Base-by-base conservation (phyloP, 176 grass and related monocot species). In the Pontederia crassipes region DNA sequence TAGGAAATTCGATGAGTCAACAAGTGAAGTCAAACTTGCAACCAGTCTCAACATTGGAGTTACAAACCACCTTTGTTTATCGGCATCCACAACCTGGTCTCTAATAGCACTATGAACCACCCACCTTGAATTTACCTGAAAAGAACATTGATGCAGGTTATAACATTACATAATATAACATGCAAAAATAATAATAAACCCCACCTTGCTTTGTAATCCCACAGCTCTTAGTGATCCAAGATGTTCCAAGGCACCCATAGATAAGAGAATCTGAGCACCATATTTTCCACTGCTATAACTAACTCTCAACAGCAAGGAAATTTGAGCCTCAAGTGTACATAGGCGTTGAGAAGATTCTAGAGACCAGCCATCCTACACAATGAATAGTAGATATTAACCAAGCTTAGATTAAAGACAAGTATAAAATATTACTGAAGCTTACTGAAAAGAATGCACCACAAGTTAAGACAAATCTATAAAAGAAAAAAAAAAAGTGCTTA, bases 291-390 rank as follows among this genome's bases (percentile, higher is more conserved):
- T 90, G 47, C 80, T 85, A 70, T 91, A 70, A 70, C 87, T 85
- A 59, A 97, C 77, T 97, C 86, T 91, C 53, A 97, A 58, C 56
- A 97, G 71, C 58, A 97, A 85, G 49, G 92, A 97, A 57, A 97
- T 69, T 58, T 88, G 83, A 71, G 92, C 87, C 54, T 91, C 92
- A 10, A 90, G 63, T 55, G 83, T 90, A 67, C 73, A 91, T 69
- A 91, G 78, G 15, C 83, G 65, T 47, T 88, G 92, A 60, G 74
- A 69, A 72, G 84, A 90, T 57, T 91, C 87, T 24, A 89, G 63
- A 54, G 83, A 82, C 79, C 78, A 45, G 45, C 67, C 50, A 68
- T 85, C 86, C 92, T 97, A 57, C 58, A 72, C 70, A 74, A 55
- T 40, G 32, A 40, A 40, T 40, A 40, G 20, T 40, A 40, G 32